Base-by-base conservation (phyloP, 441 rosid genomes). In the Aleurites moluccanus region DNA sequence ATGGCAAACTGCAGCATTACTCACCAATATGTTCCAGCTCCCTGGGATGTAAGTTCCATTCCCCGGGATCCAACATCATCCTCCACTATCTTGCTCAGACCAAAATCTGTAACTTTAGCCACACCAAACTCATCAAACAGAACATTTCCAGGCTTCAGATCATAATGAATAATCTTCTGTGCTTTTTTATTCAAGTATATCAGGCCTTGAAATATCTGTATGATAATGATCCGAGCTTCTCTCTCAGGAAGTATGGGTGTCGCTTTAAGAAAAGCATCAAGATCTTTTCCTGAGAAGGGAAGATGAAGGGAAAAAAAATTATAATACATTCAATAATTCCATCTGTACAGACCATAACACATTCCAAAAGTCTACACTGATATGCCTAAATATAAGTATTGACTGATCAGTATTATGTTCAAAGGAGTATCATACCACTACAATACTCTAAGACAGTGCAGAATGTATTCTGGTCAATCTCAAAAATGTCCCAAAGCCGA, bases 21-120 rank as follows among this genome's bases (percentile, higher is more conserved):
- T 88, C 76, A 94, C 99, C 99, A 96, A 83, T 96, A 94, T 59
- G 99, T 96, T 83, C 99, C 99, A 79, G 99, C 99, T 78, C 98
- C 99, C 80, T 94, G 98, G 74, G 99, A 96, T 56, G 99, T 96
- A 78, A 96, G 97, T 80, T 96, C 98, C 99, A 94, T 96, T 67
- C 99, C 99, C 85, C 88, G 97, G 30, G 99, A 90, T 76, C 98
- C 98, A 77, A 88, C 93, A 81, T 92, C 86, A 70, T 90, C 92
- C 84, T 96, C 97, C 81, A 96, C 96, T 45, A 96, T 96, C 86
- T 94, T 96, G 88, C 99, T 94, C 70, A 94, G 91, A 81, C 98
- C 99, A 86, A 96, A 96, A 86, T 96, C 99, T 53, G 99, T 96
- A 79, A 96, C 96, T 88, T 96, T 96, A 80, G 99, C 98, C 44